phyloP scores from a whole-genome alignment of 1,284 basidiomycete genomes.

The Ustilago lituana region DNA sequence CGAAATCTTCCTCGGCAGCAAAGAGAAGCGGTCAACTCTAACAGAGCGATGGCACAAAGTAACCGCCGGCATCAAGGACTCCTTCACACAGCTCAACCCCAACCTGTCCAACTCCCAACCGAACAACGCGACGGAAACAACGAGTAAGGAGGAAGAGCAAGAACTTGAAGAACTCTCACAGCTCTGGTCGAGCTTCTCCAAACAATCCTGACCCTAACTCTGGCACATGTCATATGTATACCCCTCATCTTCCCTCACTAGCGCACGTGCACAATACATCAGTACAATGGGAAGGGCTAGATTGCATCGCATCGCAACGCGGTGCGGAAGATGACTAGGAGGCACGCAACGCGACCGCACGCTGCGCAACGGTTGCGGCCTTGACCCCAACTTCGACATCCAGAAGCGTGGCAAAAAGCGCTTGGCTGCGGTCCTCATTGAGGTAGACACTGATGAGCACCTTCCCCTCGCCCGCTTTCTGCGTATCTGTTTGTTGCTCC shows the following conservation, averaged over 20 bases:
- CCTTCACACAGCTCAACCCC: conserved; percentile 13
- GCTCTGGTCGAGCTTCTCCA: conserved; percentile 19
- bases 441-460: conserved; percentile 86
- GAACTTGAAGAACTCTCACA: conserved; percentile 21
- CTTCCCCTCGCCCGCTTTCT: background rate
- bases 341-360: conserved; percentile 63
- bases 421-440: conserved; percentile 86
- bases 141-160: conserved; percentile 5
- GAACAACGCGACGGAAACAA: background rate
- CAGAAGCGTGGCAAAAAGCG: conserved; percentile 84
- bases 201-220: conserved; percentile 2
- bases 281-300: too few species aligned
- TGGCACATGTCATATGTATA: background rate
- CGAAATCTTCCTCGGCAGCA: conserved; percentile 38
- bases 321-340: too few species aligned
- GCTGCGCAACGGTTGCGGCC: conserved; percentile 47
- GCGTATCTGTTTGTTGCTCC: conserved; percentile 13
- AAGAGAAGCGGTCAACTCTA: conserved; percentile 17
- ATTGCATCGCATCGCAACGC: too few species aligned
- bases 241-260: too few species aligned
- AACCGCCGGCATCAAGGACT: conserved; percentile 19
- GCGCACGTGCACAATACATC: too few species aligned
- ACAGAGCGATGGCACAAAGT: conserved; percentile 24
- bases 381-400: conserved; percentile 73
- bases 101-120: background rate